Percentiles rank a stretch among this genome's conserved stretches.
Conservation (phyloP, 108 stramenopile genomes). For the Cyclotella cryptica region DNA sequence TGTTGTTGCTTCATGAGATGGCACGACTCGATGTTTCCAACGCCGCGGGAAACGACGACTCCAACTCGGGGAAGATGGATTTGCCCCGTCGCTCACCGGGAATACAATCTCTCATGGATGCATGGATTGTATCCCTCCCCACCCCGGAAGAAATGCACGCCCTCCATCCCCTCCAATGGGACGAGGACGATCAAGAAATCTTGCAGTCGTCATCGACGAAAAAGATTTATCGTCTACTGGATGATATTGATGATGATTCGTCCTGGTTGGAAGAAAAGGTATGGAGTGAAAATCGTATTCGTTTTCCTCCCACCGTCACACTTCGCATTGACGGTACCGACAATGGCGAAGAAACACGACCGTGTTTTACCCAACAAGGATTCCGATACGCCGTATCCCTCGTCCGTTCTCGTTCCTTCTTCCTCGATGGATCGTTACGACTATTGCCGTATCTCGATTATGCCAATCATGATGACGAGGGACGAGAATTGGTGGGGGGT, state of each 20-base stretch:
- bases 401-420: constrained; percentile 81
- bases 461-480: constrained; percentile 83
- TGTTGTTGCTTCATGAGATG: constrained; percentile 79
- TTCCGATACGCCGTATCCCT: constrained; percentile 89
- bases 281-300: constrained; percentile 61
- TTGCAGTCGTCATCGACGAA: constrained; percentile 80
- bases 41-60: constrained; percentile 29
- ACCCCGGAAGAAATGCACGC: constrained; percentile 59
- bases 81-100: constrained; percentile 47
- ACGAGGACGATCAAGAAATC: constrained; percentile 81
- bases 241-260: constrained; percentile 88
- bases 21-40: constrained; percentile 52
- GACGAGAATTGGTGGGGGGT: constrained; percentile 63
- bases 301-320: constrained; percentile 64
- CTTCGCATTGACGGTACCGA: constrained; percentile 27
- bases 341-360: constrained; percentile 46
- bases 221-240: constrained; percentile 79
- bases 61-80: no score
- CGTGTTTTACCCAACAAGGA: constrained; percentile 71
- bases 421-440: constrained; percentile 84
- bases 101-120: constrained; percentile 60
- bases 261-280: constrained; percentile 72
- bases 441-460: constrained; percentile 86
- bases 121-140: constrained; percentile 72
- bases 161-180: constrained; percentile 77